Conservation (phyloP, 345 rosid species). For the Turnera subulata region DNA sequence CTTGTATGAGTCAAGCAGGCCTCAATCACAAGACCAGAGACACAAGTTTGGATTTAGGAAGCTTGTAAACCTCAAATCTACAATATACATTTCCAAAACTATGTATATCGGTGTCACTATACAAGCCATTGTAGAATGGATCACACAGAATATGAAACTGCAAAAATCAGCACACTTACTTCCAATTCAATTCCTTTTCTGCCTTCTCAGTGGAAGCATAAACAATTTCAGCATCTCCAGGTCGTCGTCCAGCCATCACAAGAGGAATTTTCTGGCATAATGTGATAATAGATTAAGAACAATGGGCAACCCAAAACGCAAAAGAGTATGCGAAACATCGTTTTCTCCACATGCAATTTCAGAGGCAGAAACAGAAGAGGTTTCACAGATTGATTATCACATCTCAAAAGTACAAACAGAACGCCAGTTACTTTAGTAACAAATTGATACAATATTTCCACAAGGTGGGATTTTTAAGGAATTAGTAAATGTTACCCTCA, state of each 20-base stretch:
- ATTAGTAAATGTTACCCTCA: too few species aligned
- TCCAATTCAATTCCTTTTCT: conserved; percentile 76
- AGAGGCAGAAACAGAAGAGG: background rate
- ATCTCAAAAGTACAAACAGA: too few species aligned
- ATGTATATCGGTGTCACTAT: too few species aligned
- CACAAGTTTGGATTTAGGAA: too few species aligned
- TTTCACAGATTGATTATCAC: background rate
- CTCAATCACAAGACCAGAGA: too few species aligned
- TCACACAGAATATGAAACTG: background rate
- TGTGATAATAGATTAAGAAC: background rate
- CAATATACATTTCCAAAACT: background rate
- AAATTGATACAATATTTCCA: too few species aligned
- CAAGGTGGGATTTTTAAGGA: too few species aligned
- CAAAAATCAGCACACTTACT: conserved; percentile 43
- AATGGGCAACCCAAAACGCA: background rate
- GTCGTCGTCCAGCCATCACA: conserved; percentile 60
- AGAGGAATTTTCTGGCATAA: conserved; percentile 71
- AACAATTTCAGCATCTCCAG: conserved; percentile 85
- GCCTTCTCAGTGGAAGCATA: conserved; percentile 87
- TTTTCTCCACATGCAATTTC: background rate
- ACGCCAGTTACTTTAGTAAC: too few species aligned
- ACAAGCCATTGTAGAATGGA: too few species aligned
- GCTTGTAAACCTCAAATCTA: background rate
- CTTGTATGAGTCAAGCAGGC: too few species aligned
- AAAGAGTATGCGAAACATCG: background rate